Base-by-base conservation (phyloP, 1,284 basidiomycete species). In the Termitomyces sp. region DNA sequence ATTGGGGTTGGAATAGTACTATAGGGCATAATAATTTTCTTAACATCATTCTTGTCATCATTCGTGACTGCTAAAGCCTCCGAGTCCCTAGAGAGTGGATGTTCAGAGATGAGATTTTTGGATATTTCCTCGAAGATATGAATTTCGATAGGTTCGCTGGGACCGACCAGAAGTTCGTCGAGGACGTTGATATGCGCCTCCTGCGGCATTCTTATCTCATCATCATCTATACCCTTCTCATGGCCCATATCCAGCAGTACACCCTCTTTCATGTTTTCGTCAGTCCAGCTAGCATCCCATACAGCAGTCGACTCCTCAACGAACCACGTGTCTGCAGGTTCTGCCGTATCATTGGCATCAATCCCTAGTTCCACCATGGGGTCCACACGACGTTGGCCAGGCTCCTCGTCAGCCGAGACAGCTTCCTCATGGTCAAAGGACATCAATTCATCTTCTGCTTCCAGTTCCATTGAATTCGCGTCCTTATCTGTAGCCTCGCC, bases 301-400 rank as follows among this genome's bases (percentile, higher is more conserved):
- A 61, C 59, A 5, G 55, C 53, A 13, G 56, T 62, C 10, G 49
- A 49, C 50, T 61, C 62, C 44, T 61, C 61, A 9, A 40, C 40
- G 31, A 63, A 60, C 59, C 61, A 63, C 15, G 56, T 53, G 15
- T 60, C 61, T 33, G 57, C 56, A 45, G 55, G 55, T 24, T 59
- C 56, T 31, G 49, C 52, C 47, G 54, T 56, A 5, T 39, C 24
- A 8, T 42, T 33, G 1, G 46, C 43, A 7, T 60, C 54, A 28
- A 52, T 48, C 1, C 47, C 52, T 13, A 39, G 31, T 5, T 39
- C 36, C 12, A 24, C 26, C 1, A 34, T 19, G 19, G 15, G 28
- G 5, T 17, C 33, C 19, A 12, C 12, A 36, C 45, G 10, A 30
- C 33, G 21, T 13, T 33, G 5, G 17, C 9, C 21, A 21, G 2